phyloP scores from a whole-genome alignment of 148 eudicot species.

The Chenopodium quinoa region DNA sequence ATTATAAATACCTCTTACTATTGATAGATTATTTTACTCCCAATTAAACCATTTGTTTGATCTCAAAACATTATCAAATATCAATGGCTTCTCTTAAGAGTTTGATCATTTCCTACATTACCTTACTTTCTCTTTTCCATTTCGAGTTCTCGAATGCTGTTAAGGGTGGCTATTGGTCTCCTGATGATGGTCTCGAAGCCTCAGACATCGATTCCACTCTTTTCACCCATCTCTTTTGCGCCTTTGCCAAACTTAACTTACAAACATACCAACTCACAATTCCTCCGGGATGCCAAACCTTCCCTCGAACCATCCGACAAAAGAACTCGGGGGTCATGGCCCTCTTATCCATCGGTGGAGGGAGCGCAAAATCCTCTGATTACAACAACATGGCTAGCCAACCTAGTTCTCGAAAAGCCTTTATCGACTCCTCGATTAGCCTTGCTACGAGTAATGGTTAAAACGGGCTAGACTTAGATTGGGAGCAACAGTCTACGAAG shows the following conservation, averaged over 20 bases:
- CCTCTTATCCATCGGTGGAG: conserved; percentile 63
- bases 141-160: conserved; percentile 20
- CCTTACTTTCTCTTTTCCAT: background rate
- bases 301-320: conserved; percentile 39
- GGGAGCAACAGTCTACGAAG: conserved; percentile 37
- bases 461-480: conserved; percentile 58
- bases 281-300: conserved; percentile 37
- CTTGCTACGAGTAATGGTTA: conserved; percentile 41
- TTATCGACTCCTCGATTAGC: conserved; percentile 52
- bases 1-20: too few species aligned
- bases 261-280: conserved; percentile 34
- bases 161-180: conserved; percentile 57
- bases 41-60: background rate
- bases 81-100: background rate
- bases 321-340: conserved; percentile 46
- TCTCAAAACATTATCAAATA: background rate
- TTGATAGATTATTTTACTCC: background rate
- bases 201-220: conserved; percentile 53
- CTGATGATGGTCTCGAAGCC: conserved; percentile 41
- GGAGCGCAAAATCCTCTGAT: background rate
- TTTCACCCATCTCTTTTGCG: conserved; percentile 73
- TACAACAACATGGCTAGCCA: conserved; percentile 47
- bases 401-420: conserved; percentile 34
- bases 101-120: background rate
- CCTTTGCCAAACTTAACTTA: conserved; percentile 49